Base-by-base conservation (phyloP, 225 moss, liverwort and hornwort species). In the Antitrichia curtipendula region DNA sequence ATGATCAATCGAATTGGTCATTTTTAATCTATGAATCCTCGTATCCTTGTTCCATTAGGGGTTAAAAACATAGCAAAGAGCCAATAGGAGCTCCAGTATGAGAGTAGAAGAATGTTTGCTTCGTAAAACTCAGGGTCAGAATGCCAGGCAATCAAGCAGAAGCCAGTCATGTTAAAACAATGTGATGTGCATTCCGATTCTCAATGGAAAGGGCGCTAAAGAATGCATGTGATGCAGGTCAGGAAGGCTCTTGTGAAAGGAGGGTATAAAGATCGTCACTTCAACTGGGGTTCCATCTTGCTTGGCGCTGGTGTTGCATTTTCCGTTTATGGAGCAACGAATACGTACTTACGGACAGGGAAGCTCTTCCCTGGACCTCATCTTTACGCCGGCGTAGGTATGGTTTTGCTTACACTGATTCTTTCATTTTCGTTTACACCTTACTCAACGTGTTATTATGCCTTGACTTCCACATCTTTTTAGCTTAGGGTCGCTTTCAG, bases 361-460 rank as follows among this genome's bases (percentile, higher is more conserved):
- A 95, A 99, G 92, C 94, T 99, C 71, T 99, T 96, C 85, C 99
- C 97, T 29, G 99, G 99, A 43, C 97, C 99, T 80, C 99, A 99
- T 91, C 87, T 99, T 16, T 99, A 94, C 43, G 94, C 95, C 9
- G 99, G 99, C 68, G 93, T 96, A 68, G 96, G 97, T 98, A 94
- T 50, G 89, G 86, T 49, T 82, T 53, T 61, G 13, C 60, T 80
- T 52, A 34, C 27, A 41, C 76, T 36, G 52, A 47, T 58, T 82
- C 16, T 60, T 16, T 29, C 49, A 38, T 20, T 71, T 24, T 45
- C 27, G 56, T 34, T 57, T 27, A n/a, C 20, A 77, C 6, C 24
- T 77, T 77, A n/a, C n/a, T 54, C 25, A 54, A 50, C 38, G 16
- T 38, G 18, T 40, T 40, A 28, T 12, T 27, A 38, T 78, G 28